phyloP scores from a whole-genome alignment of 345 rosid species.

The Eucalyptus virginea region DNA sequence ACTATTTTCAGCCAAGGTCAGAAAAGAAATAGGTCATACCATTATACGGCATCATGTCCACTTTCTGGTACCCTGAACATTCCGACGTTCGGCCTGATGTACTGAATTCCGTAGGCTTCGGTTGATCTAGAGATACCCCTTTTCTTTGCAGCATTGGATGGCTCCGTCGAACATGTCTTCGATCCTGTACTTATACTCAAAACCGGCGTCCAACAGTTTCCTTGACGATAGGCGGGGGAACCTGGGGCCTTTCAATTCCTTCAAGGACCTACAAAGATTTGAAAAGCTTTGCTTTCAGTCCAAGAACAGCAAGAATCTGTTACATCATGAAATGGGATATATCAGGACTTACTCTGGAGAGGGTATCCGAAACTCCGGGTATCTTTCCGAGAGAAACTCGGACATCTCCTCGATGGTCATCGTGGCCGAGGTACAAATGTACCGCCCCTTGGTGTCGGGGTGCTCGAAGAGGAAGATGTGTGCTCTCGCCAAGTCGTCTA shows the following conservation, averaged over 20 bases:
- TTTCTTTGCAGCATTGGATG: constrained; percentile 9
- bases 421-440: constrained; percentile 11
- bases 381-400: constrained; percentile 9
- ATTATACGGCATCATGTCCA: background rate
- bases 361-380: constrained; percentile 10
- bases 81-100: background rate
- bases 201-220: constrained; percentile 20
- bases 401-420: constrained; percentile 5
- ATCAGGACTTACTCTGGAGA: constrained; percentile 2
- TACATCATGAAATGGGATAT: background rate
- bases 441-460: constrained; percentile 21
- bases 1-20: background rate
- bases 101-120: background rate
- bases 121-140: constrained; percentile 1
- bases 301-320: background rate
- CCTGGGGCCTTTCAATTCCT: background rate
- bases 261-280: background rate
- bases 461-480: constrained; percentile 27
- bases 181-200: constrained; percentile 11
- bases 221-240: constrained; percentile 1
- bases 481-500: constrained; percentile 25
- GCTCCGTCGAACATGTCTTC: constrained; percentile 22
- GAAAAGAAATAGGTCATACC: background rate
- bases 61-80: background rate
- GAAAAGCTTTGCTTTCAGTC: background rate